Evolutionary conservation across 768 basidiomycete species (phyloP).

Genomic region (Amyloporia xantha): DNA sequence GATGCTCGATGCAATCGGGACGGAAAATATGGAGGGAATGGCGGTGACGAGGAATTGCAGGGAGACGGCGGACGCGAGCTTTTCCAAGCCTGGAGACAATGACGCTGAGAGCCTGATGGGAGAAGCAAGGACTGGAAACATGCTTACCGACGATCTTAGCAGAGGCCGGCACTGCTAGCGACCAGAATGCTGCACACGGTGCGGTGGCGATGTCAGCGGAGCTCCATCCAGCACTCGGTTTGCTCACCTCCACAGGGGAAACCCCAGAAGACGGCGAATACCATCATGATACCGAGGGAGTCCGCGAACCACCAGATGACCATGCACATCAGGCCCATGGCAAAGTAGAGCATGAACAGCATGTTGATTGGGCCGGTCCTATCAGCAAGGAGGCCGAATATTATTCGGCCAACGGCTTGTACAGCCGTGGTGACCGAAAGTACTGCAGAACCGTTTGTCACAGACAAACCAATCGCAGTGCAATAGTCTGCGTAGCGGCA

Average conservation of each 20-base stretch:
- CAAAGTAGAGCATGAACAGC: neutral
- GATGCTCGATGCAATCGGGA: neutral
- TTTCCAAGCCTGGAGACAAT: neutral
- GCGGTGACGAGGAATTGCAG: neutral
- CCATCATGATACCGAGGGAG: neutral
- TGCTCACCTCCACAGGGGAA: slow-evolving; percentile 1
- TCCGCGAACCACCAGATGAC: neutral
- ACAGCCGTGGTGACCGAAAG: neutral
- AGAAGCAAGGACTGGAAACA: neutral
- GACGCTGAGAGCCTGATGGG: neutral
- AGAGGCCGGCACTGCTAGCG: neutral
- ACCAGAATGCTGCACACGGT: neutral
- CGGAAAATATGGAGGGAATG: neutral
- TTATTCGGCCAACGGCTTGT: neutral
- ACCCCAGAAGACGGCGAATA: neutral
- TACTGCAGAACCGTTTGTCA: neutral
- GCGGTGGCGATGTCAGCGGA: neutral
- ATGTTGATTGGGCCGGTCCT: neutral
- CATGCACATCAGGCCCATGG: slow-evolving; percentile 1
- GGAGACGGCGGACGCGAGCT: neutral
- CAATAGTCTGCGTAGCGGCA: too few species aligned
- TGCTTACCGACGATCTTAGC: neutral
- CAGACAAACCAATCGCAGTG: neutral
- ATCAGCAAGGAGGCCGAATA: neutral
- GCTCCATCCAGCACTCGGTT: neutral